Conservation (phyloP, 2,329 filamentous ascomycete species). For the Pyrenochaeta sp. region DNA sequence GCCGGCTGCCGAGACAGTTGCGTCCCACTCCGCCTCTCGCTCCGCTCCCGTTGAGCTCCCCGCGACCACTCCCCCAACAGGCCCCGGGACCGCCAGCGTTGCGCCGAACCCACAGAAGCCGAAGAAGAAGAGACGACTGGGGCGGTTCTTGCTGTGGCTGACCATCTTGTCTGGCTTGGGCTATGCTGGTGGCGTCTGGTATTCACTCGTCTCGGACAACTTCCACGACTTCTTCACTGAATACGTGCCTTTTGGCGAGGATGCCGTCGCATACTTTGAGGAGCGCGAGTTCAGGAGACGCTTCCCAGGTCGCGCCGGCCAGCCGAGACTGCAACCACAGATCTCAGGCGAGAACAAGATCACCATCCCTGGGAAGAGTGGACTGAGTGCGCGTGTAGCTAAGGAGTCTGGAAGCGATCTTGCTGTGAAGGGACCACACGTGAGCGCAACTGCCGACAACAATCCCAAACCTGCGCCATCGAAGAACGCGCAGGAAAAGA, state of each 20-base stretch:
- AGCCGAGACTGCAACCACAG: slow-evolving; percentile 54
- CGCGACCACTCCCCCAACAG: slow-evolving; percentile 49
- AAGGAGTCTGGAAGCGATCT: slow-evolving; percentile 60
- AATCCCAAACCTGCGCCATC: slow-evolving; percentile 17
- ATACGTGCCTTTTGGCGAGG: slow-evolving; percentile 92
- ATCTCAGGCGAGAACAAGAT: slow-evolving; percentile 70
- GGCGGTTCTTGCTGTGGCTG: slow-evolving; percentile 74
- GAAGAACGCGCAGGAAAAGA: slow-evolving; percentile 39
- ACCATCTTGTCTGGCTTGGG: slow-evolving; percentile 77
- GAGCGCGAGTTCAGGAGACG: slow-evolving; percentile 91
- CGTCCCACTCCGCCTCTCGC: slow-evolving; percentile 40
- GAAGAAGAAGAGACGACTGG: slow-evolving; percentile 73
- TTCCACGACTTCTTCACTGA: slow-evolving; percentile 99
- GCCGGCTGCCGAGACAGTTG: slow-evolving; percentile 51
- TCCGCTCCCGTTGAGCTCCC: slow-evolving; percentile 41
- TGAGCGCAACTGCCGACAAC: slow-evolving; percentile 65
- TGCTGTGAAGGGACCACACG: slow-evolving; percentile 62
- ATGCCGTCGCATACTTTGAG: slow-evolving; percentile 93
- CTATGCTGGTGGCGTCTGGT: slow-evolving; percentile 89
- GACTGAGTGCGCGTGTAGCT: slow-evolving; percentile 80
- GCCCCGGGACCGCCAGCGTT: slow-evolving; percentile 51
- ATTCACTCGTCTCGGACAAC: slow-evolving; percentile 92
- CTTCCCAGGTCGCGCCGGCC: slow-evolving; percentile 64
- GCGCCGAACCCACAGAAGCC: slow-evolving; percentile 51
- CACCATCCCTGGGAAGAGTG: slow-evolving; percentile 84